Base-by-base conservation (phyloP, 78 protist species). In the Reticulomyxa filosa region DNA sequence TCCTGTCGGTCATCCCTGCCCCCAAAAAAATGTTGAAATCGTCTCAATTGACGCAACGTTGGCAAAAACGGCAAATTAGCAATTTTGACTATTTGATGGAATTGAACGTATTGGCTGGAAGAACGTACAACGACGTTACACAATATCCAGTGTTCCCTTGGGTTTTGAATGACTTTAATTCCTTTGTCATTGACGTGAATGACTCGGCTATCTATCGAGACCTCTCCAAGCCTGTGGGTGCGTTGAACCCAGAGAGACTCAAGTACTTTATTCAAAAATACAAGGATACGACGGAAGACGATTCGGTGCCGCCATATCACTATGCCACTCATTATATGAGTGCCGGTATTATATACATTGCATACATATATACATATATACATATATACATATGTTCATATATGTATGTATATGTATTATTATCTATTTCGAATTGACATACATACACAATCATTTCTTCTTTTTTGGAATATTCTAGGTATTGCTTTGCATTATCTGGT, bases 111-210 rank as follows among this genome's bases (percentile, higher is more conserved):
- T 29, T 52, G 26, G 37, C 72, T 5, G n/a, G n/a, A n/a, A 23
- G 4, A 26, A 17, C 83, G 6, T 66, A 39, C 75, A 65, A 69
- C 48, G 88, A 88, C 55, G 73, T 83, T 38, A 56, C 81, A 20
- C 87, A 85, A 37, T 92, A 92, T 90, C 90, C 90, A 0, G 57
- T 13, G 57, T 17, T 73, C 29, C 77, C 77, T 1, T 73, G 77
- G 77, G 57, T 65, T 26, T 39, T 73, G 20, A 0, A 26, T 4
- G 77, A 73, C 72, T 50, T 74, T 62, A 42, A 42, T 42, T 48
- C 76, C 2, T 50, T 27, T 23, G 11, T 2, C 39, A 38, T 86
- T 32, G 83, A 89, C 55, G 73, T 89, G 26, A 29, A 48, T 25
- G 55, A 64, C 36, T 76, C 85, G 0, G 32, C 42, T 11, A 17